Evolutionary conservation across 768 basidiomycete genomes (phyloP).

Genomic region (Suillus decipiens): DNA sequence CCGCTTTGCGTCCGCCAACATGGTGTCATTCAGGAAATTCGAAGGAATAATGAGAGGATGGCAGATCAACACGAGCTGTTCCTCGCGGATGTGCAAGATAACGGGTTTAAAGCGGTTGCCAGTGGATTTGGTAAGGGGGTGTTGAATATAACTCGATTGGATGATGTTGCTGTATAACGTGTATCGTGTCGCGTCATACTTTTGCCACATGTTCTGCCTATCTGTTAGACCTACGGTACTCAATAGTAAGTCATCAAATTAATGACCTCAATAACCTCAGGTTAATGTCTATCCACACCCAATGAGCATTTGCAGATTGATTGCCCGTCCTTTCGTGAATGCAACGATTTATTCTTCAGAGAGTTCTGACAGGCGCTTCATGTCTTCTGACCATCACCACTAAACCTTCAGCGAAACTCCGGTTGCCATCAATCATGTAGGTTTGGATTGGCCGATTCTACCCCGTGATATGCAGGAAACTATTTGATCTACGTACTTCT

Average conservation of each 20-base stretch:
- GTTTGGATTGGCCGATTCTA: neutral
- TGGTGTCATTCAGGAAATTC: slow-evolving; percentile 86
- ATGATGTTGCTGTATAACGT: slow-evolving; percentile 24
- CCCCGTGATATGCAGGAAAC: no score
- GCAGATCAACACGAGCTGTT: slow-evolving; percentile 84
- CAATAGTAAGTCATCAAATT: neutral
- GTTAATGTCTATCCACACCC: neutral
- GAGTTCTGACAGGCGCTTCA: neutral
- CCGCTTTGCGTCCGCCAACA: slow-evolving; percentile 87
- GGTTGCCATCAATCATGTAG: neutral
- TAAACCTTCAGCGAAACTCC: no score
- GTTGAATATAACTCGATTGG: slow-evolving; percentile 38
- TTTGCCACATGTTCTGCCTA: neutral
- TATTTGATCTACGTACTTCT: neutral
- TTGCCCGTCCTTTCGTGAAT: neutral
- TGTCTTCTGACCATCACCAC: neutral
- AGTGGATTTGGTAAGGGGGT: slow-evolving; percentile 70
- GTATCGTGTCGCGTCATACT: no score
- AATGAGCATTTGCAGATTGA: neutral
- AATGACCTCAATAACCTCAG: neutral
- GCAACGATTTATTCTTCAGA: neutral
- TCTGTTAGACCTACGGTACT: neutral
- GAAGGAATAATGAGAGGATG: slow-evolving; percentile 80
- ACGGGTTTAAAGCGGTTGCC: slow-evolving; percentile 72
- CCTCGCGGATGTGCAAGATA: slow-evolving; percentile 69